A percentile compares a stretch with the other conserved stretches of the same genome.
Conservation (phyloP, 495 filamentous ascomycete genomes). For the Evansstolkia leycettana region DNA sequence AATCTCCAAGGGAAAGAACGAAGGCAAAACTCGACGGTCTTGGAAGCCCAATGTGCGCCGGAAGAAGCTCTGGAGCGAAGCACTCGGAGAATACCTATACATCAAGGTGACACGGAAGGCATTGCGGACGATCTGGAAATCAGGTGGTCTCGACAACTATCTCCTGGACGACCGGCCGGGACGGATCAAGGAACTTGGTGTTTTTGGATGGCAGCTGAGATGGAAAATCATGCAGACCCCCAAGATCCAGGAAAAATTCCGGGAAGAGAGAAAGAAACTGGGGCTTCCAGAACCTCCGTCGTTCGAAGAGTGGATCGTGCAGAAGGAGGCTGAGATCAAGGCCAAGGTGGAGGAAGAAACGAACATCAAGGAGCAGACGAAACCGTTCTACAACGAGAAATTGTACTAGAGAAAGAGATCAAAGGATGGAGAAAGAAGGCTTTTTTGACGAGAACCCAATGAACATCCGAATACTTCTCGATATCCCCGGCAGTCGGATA, state of each 20-base stretch:
- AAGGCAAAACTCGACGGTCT: conserved; percentile 69
- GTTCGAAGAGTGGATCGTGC: conserved; percentile 28
- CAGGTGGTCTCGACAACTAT: conserved; percentile 84
- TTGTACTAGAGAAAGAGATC: conserved; percentile 10
- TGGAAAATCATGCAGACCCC: conserved; percentile 75
- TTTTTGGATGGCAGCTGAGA: conserved; percentile 75
- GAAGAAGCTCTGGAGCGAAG: conserved; percentile 61
- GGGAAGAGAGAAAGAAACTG: conserved; percentile 36
- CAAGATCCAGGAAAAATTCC: conserved; percentile 45
- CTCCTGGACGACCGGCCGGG: conserved; percentile 59
- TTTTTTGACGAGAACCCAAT: background rate
- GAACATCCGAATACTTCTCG: background rate
- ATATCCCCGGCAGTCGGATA: conserved; percentile 6
- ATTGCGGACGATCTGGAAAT: conserved; percentile 75
- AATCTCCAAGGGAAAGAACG: conserved; percentile 57
- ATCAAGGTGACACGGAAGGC: conserved; percentile 66
- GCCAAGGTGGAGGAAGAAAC: conserved; percentile 19
- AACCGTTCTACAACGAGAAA: conserved; percentile 21
- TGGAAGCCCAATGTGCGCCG: conserved; percentile 84
- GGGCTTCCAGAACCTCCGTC: conserved; percentile 32
- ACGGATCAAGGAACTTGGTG: conserved; percentile 72
- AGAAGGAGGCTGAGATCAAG: conserved; percentile 24
- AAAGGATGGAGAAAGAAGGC: background rate
- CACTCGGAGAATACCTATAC: conserved; percentile 51
- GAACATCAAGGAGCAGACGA: conserved; percentile 26